Percentiles rank a stretch among this genome's conserved stretches.
phyloP scores from a whole-genome alignment of 768 basidiomycete genomes.

The Harrya chromipes region DNA sequence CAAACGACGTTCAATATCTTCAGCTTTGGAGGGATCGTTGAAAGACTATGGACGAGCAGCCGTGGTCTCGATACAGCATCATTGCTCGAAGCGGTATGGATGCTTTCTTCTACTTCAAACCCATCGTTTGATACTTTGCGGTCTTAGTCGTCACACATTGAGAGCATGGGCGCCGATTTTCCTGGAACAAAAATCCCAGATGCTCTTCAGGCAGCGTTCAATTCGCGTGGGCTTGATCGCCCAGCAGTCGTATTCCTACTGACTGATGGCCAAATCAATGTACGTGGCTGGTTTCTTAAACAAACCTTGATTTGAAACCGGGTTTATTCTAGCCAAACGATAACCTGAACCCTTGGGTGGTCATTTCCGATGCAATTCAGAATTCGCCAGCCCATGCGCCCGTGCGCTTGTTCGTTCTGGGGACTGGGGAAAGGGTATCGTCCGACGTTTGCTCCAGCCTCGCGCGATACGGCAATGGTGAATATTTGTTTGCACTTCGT shows the following conservation, averaged over 20 bases:
- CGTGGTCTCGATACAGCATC: constrained; percentile 27
- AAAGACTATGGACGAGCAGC: constrained; percentile 37
- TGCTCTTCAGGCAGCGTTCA: constrained; percentile 42
- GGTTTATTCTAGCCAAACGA: constrained; percentile 8
- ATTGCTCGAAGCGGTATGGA: constrained; percentile 37
- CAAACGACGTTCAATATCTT: constrained; percentile 55
- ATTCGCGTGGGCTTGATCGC: constrained; percentile 29
- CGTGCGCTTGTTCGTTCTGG: constrained; percentile 54
- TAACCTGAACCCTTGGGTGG: constrained; percentile 12
- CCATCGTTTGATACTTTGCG: constrained; percentile 5
- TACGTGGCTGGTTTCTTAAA: background rate
- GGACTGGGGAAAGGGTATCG: constrained; percentile 51
- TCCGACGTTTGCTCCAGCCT: constrained; percentile 51
- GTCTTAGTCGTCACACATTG: constrained; percentile 40
- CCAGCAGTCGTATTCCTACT: constrained; percentile 54
- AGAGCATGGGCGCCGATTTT: constrained; percentile 38
- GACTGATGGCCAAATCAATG: constrained; percentile 52
- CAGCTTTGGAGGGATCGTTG: constrained; percentile 41
- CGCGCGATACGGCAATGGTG: constrained; percentile 53
- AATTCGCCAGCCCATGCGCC: constrained; percentile 29
- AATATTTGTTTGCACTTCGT: constrained; percentile 43
- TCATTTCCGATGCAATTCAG: constrained; percentile 32
- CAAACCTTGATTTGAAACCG: background rate
- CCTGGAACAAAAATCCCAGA: constrained; percentile 51
- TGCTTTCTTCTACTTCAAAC: background rate